Base-by-base conservation (phyloP, 176 grass and related monocot species). In the Puccinellia tenuiflora region DNA sequence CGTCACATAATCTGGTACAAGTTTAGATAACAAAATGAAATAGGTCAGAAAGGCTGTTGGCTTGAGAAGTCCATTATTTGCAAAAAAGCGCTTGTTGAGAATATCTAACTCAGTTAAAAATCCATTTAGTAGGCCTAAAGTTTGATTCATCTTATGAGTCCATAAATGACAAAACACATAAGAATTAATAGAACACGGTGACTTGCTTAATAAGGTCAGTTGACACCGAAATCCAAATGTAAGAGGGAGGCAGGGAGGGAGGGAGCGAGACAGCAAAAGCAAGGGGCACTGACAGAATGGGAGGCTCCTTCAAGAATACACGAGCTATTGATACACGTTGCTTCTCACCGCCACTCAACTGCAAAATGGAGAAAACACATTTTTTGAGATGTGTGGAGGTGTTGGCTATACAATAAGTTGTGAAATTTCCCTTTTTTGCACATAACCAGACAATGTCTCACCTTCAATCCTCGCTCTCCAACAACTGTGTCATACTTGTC, bases 301-400 rank as follows among this genome's bases (percentile, higher is more conserved):
- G 87, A 81, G 93, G 96, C 28, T 90, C 91, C 81, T 93, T 99
- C 89, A 99, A 90, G 85, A 99, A 96, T 87, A 94, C 93, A 85
- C 93, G 96, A 79, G 96, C 96, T 76, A 99, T 94, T 35, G 96
- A 96, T 62, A 99, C 89, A 46, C 96, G 91, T 63, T 99, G 96
- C 81, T 99, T 99, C 88, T 99, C 96, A 57, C 96, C 96, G 76
- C 96, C 96, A 81, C 96, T 99, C 78, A 99, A 85, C 93, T 99
- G 87, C 81, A 26, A 79, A 76, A 79, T 0, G 55, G 45, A 38
- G 52, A 80, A 39, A 50, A 14, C 18, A 35, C 33, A 78, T 38
- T 57, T 77, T 77, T 48, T 90, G 46, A 85, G 53, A 85, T 73
- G 78, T 46, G 74, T 22, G 9, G 45, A 68, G 73, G 22, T 48